These are phyloP conservation scores for Pseudogymnoascus sp. DNA, from an alignment of 2,329 filamentous ascomycete species.

Conservation along the genomic window DNA sequence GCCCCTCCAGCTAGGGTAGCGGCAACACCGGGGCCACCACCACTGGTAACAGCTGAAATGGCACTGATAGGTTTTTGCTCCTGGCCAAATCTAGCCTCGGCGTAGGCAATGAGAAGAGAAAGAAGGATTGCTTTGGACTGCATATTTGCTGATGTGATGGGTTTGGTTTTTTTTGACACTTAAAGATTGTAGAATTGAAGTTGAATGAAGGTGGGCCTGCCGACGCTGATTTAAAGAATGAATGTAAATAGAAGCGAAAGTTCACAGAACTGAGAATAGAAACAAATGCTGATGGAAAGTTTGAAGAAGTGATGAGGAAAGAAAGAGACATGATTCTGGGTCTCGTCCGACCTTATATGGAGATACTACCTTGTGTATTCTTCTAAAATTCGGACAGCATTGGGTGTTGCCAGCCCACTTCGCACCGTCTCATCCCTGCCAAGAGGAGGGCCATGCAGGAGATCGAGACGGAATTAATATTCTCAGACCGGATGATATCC, in stretches of 20 bases:
- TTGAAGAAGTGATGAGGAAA: slow-evolving; percentile 13
- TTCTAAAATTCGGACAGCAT: neutral
- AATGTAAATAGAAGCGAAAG: slow-evolving; percentile 22
- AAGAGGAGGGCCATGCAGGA: neutral
- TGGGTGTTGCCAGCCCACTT: neutral
- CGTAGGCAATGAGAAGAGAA: slow-evolving; percentile 19
- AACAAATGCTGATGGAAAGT: slow-evolving; percentile 15
- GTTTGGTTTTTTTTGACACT: neutral
- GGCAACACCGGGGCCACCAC: slow-evolving; percentile 51
- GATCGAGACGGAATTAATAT: neutral
- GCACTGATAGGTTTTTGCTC: slow-evolving; percentile 50
- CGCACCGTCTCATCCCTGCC: neutral
- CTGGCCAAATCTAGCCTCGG: slow-evolving; percentile 46
- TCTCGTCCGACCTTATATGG: slow-evolving; percentile 6
- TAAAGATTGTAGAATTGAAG: slow-evolving; percentile 9
- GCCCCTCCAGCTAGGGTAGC: slow-evolving; percentile 54
- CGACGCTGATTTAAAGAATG: slow-evolving; percentile 18
- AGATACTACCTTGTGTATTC: neutral
- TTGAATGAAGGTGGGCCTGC: slow-evolving; percentile 15
- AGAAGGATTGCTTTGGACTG: slow-evolving; percentile 21
- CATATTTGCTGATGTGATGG: slow-evolving; percentile 17
- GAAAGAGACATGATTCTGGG: slow-evolving; percentile 10
- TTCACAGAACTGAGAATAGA: slow-evolving; percentile 26
- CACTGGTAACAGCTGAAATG: slow-evolving; percentile 43
- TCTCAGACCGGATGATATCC: neutral